A percentile compares a stretch with the other conserved stretches of the same genome.
These are phyloP conservation scores for Alternaria burnsii DNA, from an alignment of 2,329 filamentous ascomycete species.

Conservation along the genomic window DNA sequence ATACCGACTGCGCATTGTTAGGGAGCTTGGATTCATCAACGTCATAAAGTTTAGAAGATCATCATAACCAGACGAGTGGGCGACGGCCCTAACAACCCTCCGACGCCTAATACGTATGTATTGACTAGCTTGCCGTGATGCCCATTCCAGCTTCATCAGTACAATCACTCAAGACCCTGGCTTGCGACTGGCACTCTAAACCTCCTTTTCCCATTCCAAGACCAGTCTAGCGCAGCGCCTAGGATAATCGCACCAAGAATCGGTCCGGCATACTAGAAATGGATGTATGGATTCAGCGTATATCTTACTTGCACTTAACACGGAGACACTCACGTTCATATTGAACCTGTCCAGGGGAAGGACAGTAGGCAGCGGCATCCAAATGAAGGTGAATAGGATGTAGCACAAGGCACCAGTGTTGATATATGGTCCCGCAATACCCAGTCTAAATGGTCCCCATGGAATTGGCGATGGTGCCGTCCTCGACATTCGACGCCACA, in stretches of 20 bases:
- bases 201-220: slow-evolving; percentile 33
- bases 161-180: background rate
- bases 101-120: background rate
- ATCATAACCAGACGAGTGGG: background rate
- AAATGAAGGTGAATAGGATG: slow-evolving; percentile 34
- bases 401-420: slow-evolving; percentile 37
- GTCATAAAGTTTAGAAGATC: background rate
- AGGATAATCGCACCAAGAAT: slow-evolving; percentile 32
- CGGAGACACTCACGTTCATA: slow-evolving; percentile 24
- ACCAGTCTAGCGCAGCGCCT: slow-evolving; percentile 35
- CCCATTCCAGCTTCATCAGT: background rate
- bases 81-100: background rate
- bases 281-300: too few relatives aligned
- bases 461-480: slow-evolving; percentile 17
- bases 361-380: slow-evolving; percentile 37
- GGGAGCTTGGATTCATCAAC: background rate
- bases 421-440: slow-evolving; percentile 26
- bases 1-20: background rate
- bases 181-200: slow-evolving; percentile 31
- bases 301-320: too few relatives aligned
- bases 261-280: slow-evolving; percentile 33
- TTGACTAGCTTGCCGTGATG: background rate
- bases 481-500: slow-evolving; percentile 22
- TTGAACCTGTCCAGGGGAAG: slow-evolving; percentile 28
- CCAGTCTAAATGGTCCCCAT: slow-evolving; percentile 36